Evolutionary conservation across 2,329 filamentous ascomycete species (phyloP).

Genomic region (Westerdykella ornata): DNA sequence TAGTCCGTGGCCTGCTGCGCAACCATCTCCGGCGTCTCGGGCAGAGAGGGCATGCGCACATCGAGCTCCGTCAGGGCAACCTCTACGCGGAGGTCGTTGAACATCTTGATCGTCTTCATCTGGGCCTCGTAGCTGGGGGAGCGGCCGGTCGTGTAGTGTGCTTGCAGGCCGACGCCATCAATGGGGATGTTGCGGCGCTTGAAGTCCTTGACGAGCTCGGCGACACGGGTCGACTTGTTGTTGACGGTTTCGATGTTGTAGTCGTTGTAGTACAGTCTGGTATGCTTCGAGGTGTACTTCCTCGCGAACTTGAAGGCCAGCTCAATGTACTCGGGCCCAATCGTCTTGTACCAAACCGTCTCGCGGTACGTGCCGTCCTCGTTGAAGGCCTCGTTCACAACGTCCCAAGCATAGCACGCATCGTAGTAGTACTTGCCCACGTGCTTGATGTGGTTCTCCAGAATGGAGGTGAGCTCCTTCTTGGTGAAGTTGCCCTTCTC

Average conservation of each 20-base stretch:
- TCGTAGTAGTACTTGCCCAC: constrained; percentile 54
- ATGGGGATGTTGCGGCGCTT: constrained; percentile 42
- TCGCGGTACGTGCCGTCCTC: constrained; percentile 51
- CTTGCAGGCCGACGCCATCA: constrained; percentile 58
- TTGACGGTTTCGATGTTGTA: constrained; percentile 57
- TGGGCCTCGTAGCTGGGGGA: constrained; percentile 41
- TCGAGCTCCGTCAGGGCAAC: constrained; percentile 59
- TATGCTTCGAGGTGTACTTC: constrained; percentile 47
- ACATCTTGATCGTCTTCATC: constrained; percentile 42
- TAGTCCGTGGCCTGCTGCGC: constrained; percentile 47
- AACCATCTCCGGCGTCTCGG: constrained; percentile 38
- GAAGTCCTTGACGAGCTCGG: constrained; percentile 31
- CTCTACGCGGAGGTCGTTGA: constrained; percentile 49
- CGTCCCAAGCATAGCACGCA: constrained; percentile 59
- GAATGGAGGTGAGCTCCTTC: constrained; percentile 49
- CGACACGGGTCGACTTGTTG: constrained; percentile 38
- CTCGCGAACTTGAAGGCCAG: constrained; percentile 52
- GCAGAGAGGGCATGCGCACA: constrained; percentile 45
- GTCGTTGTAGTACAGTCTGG: constrained; percentile 59
- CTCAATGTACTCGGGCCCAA: constrained; percentile 53
- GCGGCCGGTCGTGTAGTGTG: constrained; percentile 53
- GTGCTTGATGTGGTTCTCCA: constrained; percentile 56
- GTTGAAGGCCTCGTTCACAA: constrained; percentile 57
- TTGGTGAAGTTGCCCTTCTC: constrained; percentile 50
- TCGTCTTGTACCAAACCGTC: constrained; percentile 49